Conservation (phyloP, 345 rosid genomes). For the Excoecaria cochinchinensis region DNA sequence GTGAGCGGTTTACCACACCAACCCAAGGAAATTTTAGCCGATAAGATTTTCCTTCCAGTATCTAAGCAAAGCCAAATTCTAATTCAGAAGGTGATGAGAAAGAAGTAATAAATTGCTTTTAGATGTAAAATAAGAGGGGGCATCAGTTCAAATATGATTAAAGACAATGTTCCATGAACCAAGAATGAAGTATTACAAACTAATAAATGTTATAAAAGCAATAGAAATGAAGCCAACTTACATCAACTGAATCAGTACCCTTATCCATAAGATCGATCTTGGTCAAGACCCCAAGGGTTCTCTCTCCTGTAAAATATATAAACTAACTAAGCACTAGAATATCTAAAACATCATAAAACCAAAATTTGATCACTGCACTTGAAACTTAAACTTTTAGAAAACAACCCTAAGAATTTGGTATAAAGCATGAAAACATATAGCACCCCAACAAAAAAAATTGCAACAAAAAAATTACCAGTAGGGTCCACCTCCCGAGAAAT, state of each 20-base stretch:
- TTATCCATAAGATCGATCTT: conserved; percentile 99
- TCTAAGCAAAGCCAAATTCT: conserved; percentile 43
- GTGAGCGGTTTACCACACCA: conserved; percentile 99
- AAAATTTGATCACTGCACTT: background rate
- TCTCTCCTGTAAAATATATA: conserved; percentile 65
- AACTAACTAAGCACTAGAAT: background rate
- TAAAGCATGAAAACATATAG: background rate
- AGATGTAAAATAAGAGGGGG: background rate
- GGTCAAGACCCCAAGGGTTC: conserved; percentile 96
- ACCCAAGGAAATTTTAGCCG: conserved; percentile 95
- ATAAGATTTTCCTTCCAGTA: conserved; percentile 85
- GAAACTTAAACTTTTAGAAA: background rate
- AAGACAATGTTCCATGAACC: background rate
- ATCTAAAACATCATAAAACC: conserved; percentile 1
- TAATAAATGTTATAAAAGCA: background rate
- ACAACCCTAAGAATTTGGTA: background rate
- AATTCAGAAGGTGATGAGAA: background rate
- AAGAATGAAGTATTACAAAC: background rate
- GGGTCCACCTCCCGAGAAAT: conserved; percentile 99
- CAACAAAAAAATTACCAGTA: conserved; percentile 47
- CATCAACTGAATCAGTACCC: conserved; percentile 98
- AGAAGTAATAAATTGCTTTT: background rate
- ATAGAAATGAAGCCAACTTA: conserved; percentile 44
- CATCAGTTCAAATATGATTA: background rate
- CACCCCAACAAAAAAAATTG: background rate